Percentiles rank a stretch among this genome's conserved stretches.
phyloP scores from a whole-genome alignment of 768 basidiomycete genomes.

The Melanogaster broomeanus region DNA sequence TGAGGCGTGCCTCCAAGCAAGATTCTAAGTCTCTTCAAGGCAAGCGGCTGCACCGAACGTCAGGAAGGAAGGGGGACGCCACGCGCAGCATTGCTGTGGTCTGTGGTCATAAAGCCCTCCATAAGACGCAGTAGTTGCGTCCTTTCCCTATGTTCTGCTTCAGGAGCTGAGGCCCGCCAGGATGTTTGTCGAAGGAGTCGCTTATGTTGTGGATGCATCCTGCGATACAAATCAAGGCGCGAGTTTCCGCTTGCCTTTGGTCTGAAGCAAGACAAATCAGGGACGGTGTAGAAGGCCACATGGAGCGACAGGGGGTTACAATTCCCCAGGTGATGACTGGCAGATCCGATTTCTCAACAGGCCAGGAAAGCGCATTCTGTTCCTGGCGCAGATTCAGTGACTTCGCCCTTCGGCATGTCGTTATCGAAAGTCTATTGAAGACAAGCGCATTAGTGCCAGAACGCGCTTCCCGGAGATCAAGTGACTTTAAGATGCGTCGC shows the following conservation, averaged over 20 bases:
- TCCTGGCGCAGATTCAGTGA: slow-evolving; percentile 76
- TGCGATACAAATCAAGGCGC: slow-evolving; percentile 82
- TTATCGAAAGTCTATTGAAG: slow-evolving; percentile 46
- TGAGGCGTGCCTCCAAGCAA: slow-evolving; percentile 47
- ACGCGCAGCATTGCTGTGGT: slow-evolving; percentile 72
- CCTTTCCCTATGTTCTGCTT: slow-evolving; percentile 84
- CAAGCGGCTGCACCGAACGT: background rate
- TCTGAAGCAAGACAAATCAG: slow-evolving; percentile 39
- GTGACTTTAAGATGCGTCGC: slow-evolving; percentile 52
- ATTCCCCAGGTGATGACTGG: slow-evolving; percentile 81
- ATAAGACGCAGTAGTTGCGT: slow-evolving; percentile 90
- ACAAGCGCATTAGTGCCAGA: background rate
- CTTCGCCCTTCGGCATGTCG: slow-evolving; percentile 77
- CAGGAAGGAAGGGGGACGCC: background rate
- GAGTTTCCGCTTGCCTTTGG: slow-evolving; percentile 73
- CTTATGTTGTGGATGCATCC: slow-evolving; percentile 90
- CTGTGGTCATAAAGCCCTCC: slow-evolving; percentile 85
- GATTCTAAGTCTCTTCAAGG: slow-evolving; percentile 52
- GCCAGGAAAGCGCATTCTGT: slow-evolving; percentile 76
- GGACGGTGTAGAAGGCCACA: background rate
- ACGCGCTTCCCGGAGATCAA: background rate
- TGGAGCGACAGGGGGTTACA: slow-evolving; percentile 45
- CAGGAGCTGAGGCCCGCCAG: slow-evolving; percentile 80
- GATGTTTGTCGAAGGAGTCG: slow-evolving; percentile 82
- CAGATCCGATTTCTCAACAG: slow-evolving; percentile 67